Conservation (phyloP, 139 green algal species). For the Volvox reticuliferus region DNA sequence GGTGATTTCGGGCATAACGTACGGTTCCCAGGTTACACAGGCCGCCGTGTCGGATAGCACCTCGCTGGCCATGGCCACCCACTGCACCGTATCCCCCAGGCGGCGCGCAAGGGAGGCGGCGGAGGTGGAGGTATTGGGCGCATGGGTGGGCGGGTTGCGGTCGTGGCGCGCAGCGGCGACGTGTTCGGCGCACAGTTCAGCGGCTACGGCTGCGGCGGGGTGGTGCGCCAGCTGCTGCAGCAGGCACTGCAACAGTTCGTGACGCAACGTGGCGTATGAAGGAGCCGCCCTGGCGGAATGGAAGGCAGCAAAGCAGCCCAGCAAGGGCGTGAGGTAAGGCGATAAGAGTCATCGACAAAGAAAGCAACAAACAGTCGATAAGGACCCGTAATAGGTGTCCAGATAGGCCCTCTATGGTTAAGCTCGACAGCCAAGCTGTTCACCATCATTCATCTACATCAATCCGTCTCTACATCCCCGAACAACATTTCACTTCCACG, state of each 20-base stretch:
- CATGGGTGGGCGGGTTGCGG: not conserved
- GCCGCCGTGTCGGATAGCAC: conserved; percentile 63
- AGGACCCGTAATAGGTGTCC: no score
- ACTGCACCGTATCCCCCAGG: conserved; percentile 36
- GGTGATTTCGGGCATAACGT: conserved; percentile 61
- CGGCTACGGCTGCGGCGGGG: conserved; percentile 26
- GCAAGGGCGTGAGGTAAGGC: not conserved
- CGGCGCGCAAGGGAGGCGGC: not conserved
- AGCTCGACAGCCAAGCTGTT: no score
- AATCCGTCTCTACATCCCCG: no score
- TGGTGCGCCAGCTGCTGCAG: conserved; percentile 43
- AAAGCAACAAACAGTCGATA: no score
- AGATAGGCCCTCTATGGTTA: no score
- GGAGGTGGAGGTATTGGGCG: not conserved
- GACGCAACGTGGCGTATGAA: conserved; percentile 29
- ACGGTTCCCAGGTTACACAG: conserved; percentile 81
- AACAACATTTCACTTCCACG: no score
- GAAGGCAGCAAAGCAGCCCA: not conserved
- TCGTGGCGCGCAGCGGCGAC: conserved; percentile 40
- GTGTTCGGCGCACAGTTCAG: conserved; percentile 29
- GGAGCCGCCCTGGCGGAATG: not conserved
- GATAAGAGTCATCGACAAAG: no score
- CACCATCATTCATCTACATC: no score
- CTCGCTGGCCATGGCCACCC: conserved; percentile 67
- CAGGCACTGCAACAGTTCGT: conserved; percentile 51